Conservation (phyloP, 2,329 filamentous ascomycete species). For the Fusarium pseudocircinatum region DNA sequence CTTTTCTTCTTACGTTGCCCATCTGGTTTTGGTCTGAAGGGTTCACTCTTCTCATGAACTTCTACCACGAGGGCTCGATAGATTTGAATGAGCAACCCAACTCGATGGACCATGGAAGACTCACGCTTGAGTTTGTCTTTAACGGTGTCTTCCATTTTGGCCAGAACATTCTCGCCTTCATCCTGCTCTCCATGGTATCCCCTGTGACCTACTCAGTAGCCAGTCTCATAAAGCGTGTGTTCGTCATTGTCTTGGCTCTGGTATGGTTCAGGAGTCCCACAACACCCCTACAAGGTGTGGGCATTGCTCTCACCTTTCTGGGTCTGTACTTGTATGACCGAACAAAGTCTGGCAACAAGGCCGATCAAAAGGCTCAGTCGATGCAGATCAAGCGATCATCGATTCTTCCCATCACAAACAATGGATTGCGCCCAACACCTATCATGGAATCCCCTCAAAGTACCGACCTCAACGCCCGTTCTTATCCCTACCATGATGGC, state of each 20-base stretch:
- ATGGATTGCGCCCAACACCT: slow-evolving; percentile 38
- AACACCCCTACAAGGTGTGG: slow-evolving; percentile 81
- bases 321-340: slow-evolving; percentile 96
- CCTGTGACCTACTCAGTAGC: slow-evolving; percentile 98
- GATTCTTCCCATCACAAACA: slow-evolving; percentile 73
- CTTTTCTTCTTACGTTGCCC: slow-evolving; percentile 86
- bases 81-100: slow-evolving; percentile 68
- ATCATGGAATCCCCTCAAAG: slow-evolving; percentile 37
- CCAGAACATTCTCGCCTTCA: slow-evolving; percentile 94
- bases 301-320: slow-evolving; percentile 88
- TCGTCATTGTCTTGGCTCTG: slow-evolving; percentile 94
- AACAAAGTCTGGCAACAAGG: slow-evolving; percentile 86
- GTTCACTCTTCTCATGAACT: slow-evolving; percentile 77
- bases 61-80: slow-evolving; percentile 83
- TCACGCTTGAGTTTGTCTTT: slow-evolving; percentile 89
- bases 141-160: slow-evolving; percentile 97
- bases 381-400: slow-evolving; percentile 52
- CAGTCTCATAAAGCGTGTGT: slow-evolving; percentile 94
- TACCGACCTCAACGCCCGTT: slow-evolving; percentile 42
- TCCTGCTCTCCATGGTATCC: slow-evolving; percentile 90
- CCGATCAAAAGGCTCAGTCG: slow-evolving; percentile 81
- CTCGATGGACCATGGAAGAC: slow-evolving; percentile 78
- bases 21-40: slow-evolving; percentile 96
- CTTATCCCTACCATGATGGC: slow-evolving; percentile 58
- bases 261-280: slow-evolving; percentile 96